Percentiles rank a stretch among this genome's conserved stretches.
Conservation (phyloP, 2,329 filamentous ascomycete species). For the Ophiocordyceps sinensis region DNA sequence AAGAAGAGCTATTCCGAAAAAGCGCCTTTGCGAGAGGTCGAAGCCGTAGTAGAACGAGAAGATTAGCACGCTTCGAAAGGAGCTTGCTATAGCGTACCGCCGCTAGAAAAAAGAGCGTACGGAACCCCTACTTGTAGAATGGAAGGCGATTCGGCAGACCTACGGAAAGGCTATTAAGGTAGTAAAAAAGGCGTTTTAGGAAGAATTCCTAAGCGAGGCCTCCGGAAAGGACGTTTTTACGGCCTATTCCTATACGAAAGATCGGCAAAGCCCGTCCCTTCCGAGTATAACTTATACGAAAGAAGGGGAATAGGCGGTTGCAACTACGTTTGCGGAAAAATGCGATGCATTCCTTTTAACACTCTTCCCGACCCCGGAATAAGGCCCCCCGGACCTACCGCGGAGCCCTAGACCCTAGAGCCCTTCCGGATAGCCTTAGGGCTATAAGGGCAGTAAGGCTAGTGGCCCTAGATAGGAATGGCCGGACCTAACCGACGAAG, state of each 20-base stretch:
- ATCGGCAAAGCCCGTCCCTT: not conserved
- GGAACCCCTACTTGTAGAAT: no score
- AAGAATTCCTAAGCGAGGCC: not conserved
- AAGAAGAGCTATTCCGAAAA: no score
- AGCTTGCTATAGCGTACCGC: not conserved
- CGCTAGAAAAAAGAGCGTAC: not conserved
- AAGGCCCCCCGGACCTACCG: no score
- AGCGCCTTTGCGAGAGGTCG: no score
- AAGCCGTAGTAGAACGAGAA: no score
- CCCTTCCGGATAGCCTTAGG: not conserved
- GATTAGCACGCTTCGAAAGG: no score
- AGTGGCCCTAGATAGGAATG: no score
- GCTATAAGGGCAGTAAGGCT: no score
- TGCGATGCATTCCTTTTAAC: not conserved
- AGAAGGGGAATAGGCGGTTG: not conserved
- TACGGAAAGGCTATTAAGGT: no score
- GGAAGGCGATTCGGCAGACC: no score
- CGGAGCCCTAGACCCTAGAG: not conserved
- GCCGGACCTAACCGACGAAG: not conserved
- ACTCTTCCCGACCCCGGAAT: not conserved
- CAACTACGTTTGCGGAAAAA: not conserved
- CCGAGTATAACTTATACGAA: not conserved
- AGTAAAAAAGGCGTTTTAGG: no score
- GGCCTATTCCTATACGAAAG: not conserved
- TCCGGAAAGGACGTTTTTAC: not conserved